Evolutionary conservation across 352 stramenopile species (phyloP), one percentile per base, ranked within the genome.

Genomic region (Globisporangium megalacanthum): DNA sequence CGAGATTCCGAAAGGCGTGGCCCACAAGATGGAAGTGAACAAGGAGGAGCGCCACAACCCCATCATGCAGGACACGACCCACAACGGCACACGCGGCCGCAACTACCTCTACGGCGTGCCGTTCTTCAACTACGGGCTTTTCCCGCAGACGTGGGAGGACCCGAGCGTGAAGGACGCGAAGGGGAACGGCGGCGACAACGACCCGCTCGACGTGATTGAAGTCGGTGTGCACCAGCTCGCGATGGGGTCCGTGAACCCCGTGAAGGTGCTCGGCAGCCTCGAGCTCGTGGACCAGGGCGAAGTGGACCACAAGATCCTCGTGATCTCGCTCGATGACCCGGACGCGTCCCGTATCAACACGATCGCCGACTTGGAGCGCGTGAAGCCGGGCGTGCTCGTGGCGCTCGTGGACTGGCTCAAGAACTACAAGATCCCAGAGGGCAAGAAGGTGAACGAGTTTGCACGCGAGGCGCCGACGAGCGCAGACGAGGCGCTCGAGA

Each of bases 131-230:
- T 99, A 99, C 66, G 97, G 97, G 52, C 67, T 98, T 11, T 81
- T 99, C 35, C 97, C 97, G 22, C 96, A 99, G 76, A 99, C 97
- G 19, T 99, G 97, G 97, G 97, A 99, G 72, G 97, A 99, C 75
- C 96, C 96, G 15, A 79, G 76, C 49, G 64, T 95, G 46, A 87
- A 93, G 68, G 76, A 92, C 60, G 60, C 67, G 15, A 70, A 81
- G 15, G 89, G 93, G n/a, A 89, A 97, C 63, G 91, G 92, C 39
- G 97, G 97, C 41, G 97, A 99, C 73, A 99, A 99, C 62, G 97
- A 99, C 70, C 97, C 97, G 20, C 73, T 99, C 42, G 97, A 99
- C 71, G 96, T 99, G n/a, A 98, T 99, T 62, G 97, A 99, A 68
- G 79, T 99, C 47, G 97, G 97, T 47, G 72, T 69, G 15, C 72